Conservation (phyloP, 768 basidiomycete genomes). For the Leccinum subgranulosum region DNA sequence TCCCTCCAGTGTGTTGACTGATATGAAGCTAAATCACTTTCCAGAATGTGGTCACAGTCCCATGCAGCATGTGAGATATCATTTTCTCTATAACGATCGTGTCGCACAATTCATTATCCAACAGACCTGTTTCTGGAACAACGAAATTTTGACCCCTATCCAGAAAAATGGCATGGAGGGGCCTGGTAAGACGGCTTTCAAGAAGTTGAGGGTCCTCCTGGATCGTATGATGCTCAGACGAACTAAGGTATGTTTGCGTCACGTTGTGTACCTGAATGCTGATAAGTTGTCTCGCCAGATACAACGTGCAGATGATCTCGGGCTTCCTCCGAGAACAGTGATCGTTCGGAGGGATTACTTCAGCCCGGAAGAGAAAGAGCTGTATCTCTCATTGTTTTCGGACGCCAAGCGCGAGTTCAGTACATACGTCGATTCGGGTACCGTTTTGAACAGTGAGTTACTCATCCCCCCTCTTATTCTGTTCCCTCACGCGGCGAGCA, state of each 20-base stretch:
- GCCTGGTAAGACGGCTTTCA: conserved; percentile 80
- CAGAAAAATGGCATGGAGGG: conserved; percentile 85
- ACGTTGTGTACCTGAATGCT: neutral
- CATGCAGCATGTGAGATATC: conserved; percentile 67
- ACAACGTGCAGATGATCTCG: conserved; percentile 94
- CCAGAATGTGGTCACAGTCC: conserved; percentile 82
- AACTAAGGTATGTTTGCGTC: conserved; percentile 56
- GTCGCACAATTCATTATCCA: conserved; percentile 4
- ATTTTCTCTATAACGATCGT: neutral
- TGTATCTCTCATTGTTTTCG: conserved; percentile 87
- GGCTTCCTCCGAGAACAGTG: conserved; percentile 89
- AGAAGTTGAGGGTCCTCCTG: conserved; percentile 84
- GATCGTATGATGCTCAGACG: conserved; percentile 95
- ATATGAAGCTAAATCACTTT: neutral
- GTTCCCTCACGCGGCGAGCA: conserved; percentile 25
- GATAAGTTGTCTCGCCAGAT: conserved; percentile 44
- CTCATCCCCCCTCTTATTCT: neutral
- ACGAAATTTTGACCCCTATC: conserved; percentile 93
- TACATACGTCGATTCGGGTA: conserved; percentile 89
- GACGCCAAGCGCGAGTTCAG: conserved; percentile 90
- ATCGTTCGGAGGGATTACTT: conserved; percentile 88
- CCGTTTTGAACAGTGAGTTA: conserved; percentile 83
- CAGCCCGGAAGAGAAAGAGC: conserved; percentile 94
- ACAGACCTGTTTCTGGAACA: conserved; percentile 95
- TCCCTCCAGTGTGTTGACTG: neutral